Percentiles rank a stretch among this genome's conserved stretches.
These are phyloP conservation scores for Leccinum variicolor DNA, from an alignment of 768 basidiomycete species.

Conservation along the genomic window DNA sequence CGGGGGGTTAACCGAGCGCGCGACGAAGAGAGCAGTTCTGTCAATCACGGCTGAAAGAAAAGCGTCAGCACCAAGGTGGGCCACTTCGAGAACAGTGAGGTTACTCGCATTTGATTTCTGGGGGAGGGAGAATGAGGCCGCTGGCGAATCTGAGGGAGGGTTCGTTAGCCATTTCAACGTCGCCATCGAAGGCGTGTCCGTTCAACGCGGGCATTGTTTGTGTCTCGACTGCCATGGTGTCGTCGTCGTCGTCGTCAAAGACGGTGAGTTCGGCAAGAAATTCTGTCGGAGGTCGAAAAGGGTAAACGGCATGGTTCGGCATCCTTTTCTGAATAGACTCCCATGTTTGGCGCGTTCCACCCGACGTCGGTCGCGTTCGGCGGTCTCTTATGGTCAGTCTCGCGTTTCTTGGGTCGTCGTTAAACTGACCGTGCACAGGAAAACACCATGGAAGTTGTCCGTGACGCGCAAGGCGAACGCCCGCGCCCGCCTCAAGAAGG, in stretches of 20 bases:
- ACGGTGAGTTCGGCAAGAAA: neutral
- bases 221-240: constrained; percentile 48
- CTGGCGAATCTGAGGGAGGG: constrained; percentile 57
- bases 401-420: neutral
- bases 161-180: constrained; percentile 39
- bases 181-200: constrained; percentile 39
- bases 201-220: constrained; percentile 39
- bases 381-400: constrained; percentile 79
- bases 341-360: constrained; percentile 86
- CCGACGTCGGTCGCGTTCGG: constrained; percentile 59
- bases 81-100: neutral
- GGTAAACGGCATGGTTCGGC: constrained; percentile 23
- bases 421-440: constrained; percentile 51
- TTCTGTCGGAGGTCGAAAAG: constrained; percentile 28
- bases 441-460: constrained; percentile 91
- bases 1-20: constrained; percentile 89
- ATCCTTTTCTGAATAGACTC: neutral
- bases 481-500: constrained; percentile 83
- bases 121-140: constrained; percentile 93
- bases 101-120: constrained; percentile 83
- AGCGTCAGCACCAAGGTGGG: constrained; percentile 1
- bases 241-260: constrained; percentile 23
- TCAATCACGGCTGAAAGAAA: constrained; percentile 78
- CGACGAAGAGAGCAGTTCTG: constrained; percentile 87
- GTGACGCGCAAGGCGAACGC: constrained; percentile 90